phyloP scores from a whole-genome alignment of 2,329 filamentous ascomycete species.

The Thielaviopsis euricoi region DNA sequence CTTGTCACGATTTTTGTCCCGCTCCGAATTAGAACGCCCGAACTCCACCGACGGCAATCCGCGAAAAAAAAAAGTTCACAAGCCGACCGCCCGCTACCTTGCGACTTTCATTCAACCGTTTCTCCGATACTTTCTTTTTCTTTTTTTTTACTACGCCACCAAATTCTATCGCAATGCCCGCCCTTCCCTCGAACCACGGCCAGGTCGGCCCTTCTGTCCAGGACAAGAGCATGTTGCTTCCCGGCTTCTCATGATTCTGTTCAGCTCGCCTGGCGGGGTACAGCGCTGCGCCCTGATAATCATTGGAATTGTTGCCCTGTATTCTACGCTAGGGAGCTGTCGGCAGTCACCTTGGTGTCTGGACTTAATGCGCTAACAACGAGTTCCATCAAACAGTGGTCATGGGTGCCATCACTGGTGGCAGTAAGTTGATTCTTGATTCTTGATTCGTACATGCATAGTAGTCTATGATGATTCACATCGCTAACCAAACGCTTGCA shows the following conservation, averaged over 20 bases:
- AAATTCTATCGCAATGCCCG: constrained; percentile 21
- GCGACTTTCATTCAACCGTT: not conserved
- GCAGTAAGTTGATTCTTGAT: constrained; percentile 48
- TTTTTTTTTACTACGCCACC: not conserved
- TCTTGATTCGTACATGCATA: too few species aligned
- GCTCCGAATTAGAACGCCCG: not conserved
- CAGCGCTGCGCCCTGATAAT: not conserved
- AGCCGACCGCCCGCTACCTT: not conserved
- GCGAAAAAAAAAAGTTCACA: too few species aligned
- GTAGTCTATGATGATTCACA: not conserved
- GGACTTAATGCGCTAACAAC: constrained; percentile 1
- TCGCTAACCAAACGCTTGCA: constrained; percentile 1
- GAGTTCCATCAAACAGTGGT: constrained; percentile 45
- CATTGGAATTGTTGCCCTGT: not conserved
- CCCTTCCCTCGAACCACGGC: constrained; percentile 22
- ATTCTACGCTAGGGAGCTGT: not conserved
- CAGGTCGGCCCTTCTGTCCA: constrained; percentile 18
- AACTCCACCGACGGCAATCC: too few species aligned
- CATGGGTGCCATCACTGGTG: constrained; percentile 98
- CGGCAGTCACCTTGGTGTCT: not conserved
- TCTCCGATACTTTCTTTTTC: not conserved
- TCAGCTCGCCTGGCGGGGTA: not conserved
- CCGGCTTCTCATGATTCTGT: not conserved
- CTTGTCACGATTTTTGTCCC: not conserved
- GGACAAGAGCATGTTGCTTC: constrained; percentile 32